These are phyloP conservation scores for Lipomyces sp. DNA, from an alignment of 805 yeast species.

Conservation along the genomic window DNA sequence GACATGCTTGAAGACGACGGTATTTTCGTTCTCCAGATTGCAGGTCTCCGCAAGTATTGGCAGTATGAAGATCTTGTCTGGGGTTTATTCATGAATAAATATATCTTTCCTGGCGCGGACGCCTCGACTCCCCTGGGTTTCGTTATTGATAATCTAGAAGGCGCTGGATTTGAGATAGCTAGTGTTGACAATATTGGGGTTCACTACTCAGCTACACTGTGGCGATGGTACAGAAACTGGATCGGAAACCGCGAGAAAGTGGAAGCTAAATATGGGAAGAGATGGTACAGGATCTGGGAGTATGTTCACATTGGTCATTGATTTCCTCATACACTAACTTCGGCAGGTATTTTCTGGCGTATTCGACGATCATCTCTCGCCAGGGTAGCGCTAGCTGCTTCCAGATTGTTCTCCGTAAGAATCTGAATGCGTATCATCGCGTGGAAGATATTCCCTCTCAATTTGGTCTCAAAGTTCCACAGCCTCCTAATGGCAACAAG, in stretches of 20 bases:
- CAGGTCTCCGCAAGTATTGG: slow-evolving; percentile 91
- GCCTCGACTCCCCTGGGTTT: slow-evolving; percentile 92
- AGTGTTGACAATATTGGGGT: slow-evolving; percentile 88
- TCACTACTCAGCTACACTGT: slow-evolving; percentile 86
- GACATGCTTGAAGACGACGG: slow-evolving; percentile 93
- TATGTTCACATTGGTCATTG: slow-evolving; percentile 5
- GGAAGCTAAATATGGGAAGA: slow-evolving; percentile 77
- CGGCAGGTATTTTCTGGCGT: slow-evolving; percentile 67
- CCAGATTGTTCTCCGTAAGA: slow-evolving; percentile 90
- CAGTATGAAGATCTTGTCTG: slow-evolving; percentile 91
- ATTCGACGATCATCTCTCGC: slow-evolving; percentile 82
- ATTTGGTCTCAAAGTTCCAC: slow-evolving; percentile 63
- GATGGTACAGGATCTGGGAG: slow-evolving; percentile 95
- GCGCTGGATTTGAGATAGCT: slow-evolving; percentile 83
- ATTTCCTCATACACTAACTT: background rate
- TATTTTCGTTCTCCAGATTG: slow-evolving; percentile 80
- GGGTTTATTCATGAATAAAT: slow-evolving; percentile 96
- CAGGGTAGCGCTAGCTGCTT: slow-evolving; percentile 92
- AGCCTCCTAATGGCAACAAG: slow-evolving; percentile 41
- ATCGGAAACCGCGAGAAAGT: slow-evolving; percentile 76
- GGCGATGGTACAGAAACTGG: slow-evolving; percentile 97
- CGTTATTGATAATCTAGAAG: slow-evolving; percentile 75
- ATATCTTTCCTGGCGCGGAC: slow-evolving; percentile 96
- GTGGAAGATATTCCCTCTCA: slow-evolving; percentile 79
- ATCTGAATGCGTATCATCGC: slow-evolving; percentile 81